Percentiles rank a stretch among this genome's conserved stretches.
phyloP scores from a whole-genome alignment of 352 stramenopile species.

The Aphanomyces astaci region DNA sequence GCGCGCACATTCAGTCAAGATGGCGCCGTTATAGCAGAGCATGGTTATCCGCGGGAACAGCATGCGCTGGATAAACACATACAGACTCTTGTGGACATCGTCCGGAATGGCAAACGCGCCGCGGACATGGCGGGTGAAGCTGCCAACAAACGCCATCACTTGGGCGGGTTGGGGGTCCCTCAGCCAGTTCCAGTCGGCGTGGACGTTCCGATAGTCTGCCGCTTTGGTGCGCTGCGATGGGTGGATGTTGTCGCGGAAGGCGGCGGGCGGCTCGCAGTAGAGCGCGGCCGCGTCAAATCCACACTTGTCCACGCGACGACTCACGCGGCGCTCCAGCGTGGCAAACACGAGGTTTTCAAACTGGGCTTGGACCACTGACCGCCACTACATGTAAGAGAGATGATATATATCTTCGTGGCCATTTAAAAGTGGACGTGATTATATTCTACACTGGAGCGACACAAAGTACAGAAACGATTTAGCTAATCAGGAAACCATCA shows the following conservation, averaged over 20 bases:
- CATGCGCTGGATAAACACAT: slow-evolving; percentile 65
- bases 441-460: too few relatives aligned
- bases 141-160: slow-evolving; percentile 68
- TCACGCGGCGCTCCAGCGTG: slow-evolving; percentile 51
- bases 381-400: too few relatives aligned
- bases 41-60: slow-evolving; percentile 63
- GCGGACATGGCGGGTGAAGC: slow-evolving; percentile 54
- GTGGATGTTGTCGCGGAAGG: too few relatives aligned
- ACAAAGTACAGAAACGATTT: too few relatives aligned
- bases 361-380: slow-evolving; percentile 74
- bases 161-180: slow-evolving; percentile 57
- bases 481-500: too few relatives aligned
- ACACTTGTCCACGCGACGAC: slow-evolving; percentile 58
- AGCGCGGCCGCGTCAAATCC: slow-evolving; percentile 52
- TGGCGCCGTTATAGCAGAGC: slow-evolving; percentile 65
- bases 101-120: slow-evolving; percentile 59
- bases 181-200: slow-evolving; percentile 38
- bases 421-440: too few relatives aligned
- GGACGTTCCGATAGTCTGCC: slow-evolving; percentile 11
- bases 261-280: slow-evolving; percentile 51
- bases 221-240: not conserved
- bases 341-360: slow-evolving; percentile 83
- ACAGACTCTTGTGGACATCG: slow-evolving; percentile 73
- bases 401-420: too few relatives aligned
- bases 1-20: slow-evolving; percentile 59